Evolutionary conservation across 2,329 filamentous ascomycete species (phyloP).

Genomic region (Fusarium chlamydosporum): DNA sequence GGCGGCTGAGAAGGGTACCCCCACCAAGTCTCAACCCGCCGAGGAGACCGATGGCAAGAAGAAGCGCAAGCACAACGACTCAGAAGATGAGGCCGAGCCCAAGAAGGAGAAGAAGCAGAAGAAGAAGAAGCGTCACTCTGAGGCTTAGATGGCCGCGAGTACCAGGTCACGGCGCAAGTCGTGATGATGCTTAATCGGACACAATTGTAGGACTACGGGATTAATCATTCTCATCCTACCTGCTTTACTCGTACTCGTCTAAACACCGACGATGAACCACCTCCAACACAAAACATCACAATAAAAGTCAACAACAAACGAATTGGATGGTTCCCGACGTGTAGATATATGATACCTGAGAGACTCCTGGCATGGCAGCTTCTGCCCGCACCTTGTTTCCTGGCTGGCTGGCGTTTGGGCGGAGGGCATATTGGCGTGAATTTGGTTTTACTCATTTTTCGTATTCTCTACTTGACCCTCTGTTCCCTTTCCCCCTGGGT

Average conservation of each 20-base stretch:
- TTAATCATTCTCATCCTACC: conserved; percentile 34
- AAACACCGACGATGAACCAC: conserved; percentile 47
- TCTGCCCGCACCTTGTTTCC: conserved; percentile 50
- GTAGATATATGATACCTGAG: conserved; percentile 56
- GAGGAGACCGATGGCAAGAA: conserved; percentile 60
- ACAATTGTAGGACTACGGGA: conserved; percentile 34
- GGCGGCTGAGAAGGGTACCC: conserved; percentile 63
- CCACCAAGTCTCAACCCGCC: conserved; percentile 60
- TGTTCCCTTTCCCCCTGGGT: conserved; percentile 27
- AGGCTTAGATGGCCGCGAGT: conserved; percentile 49
- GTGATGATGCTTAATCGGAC: conserved; percentile 45
- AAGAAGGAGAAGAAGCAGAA: conserved; percentile 73
- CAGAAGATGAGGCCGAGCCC: conserved; percentile 72
- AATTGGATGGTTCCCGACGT: conserved; percentile 50
- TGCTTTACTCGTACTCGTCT: conserved; percentile 51
- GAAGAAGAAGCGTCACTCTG: conserved; percentile 63
- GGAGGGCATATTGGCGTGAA: conserved; percentile 54
- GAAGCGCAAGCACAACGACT: conserved; percentile 79
- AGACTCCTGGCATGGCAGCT: conserved; percentile 51
- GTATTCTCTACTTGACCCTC: conserved; percentile 44
- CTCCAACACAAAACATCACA: conserved; percentile 36
- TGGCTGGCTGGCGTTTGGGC: conserved; percentile 56
- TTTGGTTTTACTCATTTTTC: conserved; percentile 51
- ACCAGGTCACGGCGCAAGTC: conserved; percentile 35
- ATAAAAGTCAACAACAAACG: conserved; percentile 42